Evolutionary conservation across 2,329 filamentous ascomycete genomes (phyloP).

Genomic region (Elsinoe ampelina): DNA sequence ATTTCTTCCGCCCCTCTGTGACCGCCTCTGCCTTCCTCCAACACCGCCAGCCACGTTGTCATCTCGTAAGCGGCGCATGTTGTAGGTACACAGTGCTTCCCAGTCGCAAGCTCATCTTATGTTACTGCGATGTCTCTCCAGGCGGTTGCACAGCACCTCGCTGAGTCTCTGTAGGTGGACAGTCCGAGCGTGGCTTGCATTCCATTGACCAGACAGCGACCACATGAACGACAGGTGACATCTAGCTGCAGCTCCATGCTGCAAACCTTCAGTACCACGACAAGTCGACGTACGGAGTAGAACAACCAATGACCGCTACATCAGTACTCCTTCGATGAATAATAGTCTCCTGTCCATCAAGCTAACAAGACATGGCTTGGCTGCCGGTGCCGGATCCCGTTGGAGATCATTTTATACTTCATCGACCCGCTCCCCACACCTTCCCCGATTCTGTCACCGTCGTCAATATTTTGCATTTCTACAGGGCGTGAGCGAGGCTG

Average conservation of each 20-base stretch:
- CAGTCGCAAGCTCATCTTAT: no score
- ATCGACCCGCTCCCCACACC: constrained; percentile 1
- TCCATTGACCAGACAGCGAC: no score
- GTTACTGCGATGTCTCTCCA: no score
- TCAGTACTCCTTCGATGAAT: background rate
- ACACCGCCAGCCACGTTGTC: no score
- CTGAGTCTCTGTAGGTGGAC: no score
- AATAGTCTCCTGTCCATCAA: background rate
- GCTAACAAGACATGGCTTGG: constrained; percentile 2
- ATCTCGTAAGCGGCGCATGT: no score
- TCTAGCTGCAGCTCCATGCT: background rate
- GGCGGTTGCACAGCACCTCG: no score
- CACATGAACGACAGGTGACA: background rate
- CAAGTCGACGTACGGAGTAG: background rate
- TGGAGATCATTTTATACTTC: constrained; percentile 13
- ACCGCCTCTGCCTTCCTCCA: background rate
- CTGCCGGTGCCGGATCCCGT: constrained; percentile 8
- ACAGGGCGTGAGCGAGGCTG: background rate
- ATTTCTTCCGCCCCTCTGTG: background rate
- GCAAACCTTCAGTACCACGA: background rate
- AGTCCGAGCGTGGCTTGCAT: no score
- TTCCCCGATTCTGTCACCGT: constrained; percentile 9
- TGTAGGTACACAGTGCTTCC: no score
- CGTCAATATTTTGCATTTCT: background rate
- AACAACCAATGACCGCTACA: background rate